phyloP scores from a whole-genome alignment of 2,329 filamentous ascomycete species.

The Aureobasidium sp. region DNA sequence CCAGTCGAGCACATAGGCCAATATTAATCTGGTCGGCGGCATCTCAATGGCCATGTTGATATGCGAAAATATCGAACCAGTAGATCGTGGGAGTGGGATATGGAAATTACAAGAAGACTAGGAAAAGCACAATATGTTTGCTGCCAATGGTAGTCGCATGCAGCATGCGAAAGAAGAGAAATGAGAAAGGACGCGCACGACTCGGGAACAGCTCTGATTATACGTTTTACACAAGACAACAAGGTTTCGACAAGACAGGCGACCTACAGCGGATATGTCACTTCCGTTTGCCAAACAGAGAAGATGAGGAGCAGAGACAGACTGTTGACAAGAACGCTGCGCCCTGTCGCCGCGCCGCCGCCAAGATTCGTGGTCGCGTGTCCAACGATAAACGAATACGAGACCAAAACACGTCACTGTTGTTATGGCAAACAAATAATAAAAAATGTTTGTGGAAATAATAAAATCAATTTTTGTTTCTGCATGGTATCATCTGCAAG shows the following conservation, averaged over 20 bases:
- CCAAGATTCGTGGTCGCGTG: conserved; percentile 5
- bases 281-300: background rate
- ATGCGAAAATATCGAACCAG: background rate
- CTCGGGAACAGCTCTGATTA: background rate
- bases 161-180: background rate
- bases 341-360: background rate
- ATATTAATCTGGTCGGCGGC: conserved; percentile 34
- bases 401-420: background rate
- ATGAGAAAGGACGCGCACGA: background rate
- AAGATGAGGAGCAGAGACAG: background rate
- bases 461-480: background rate
- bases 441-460: background rate
- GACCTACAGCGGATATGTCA: background rate
- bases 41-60: background rate
- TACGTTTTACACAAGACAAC: background rate
- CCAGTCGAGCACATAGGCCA: conserved; percentile 70
- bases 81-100: background rate
- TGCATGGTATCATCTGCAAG: background rate
- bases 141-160: background rate
- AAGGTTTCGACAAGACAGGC: background rate
- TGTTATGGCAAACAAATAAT: background rate
- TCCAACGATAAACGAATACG: background rate
- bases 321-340: background rate
- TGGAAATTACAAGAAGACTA: background rate
- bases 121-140: background rate